These are phyloP conservation scores for Dothiorella sarmentorum DNA, from an alignment of 2,329 filamentous ascomycete genomes.

Conservation along the genomic window DNA sequence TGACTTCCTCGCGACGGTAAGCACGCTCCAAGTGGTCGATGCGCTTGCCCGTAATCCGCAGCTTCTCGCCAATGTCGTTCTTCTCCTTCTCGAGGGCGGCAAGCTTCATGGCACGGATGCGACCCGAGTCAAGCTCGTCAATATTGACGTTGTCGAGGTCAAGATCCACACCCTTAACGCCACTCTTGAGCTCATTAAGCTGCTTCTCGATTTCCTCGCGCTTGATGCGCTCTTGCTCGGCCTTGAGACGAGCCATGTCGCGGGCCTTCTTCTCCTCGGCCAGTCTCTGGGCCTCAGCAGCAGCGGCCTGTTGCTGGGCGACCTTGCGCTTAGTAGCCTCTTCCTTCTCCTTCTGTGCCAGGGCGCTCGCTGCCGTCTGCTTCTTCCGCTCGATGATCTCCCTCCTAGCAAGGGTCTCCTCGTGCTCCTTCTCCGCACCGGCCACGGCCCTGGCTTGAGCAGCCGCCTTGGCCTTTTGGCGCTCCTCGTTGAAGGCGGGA, in stretches of 20 bases:
- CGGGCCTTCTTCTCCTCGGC: constrained; percentile 91
- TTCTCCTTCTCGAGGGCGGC: constrained; percentile 96
- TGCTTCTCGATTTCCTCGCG: constrained; percentile 69
- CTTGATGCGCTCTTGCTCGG: constrained; percentile 42
- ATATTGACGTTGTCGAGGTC: constrained; percentile 86
- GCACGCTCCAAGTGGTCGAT: constrained; percentile 97
- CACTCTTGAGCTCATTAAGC: constrained; percentile 90
- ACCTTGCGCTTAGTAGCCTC: constrained; percentile 84
- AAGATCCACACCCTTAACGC: constrained; percentile 81
- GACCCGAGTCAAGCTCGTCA: constrained; percentile 57
- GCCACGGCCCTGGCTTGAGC: constrained; percentile 78
- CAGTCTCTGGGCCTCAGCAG: constrained; percentile 84
- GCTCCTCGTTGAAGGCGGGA: constrained; percentile 78
- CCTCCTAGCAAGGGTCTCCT: constrained; percentile 78
- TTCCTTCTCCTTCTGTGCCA: constrained; percentile 87
- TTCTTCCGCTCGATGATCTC: constrained; percentile 95
- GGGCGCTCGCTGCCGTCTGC: constrained; percentile 84
- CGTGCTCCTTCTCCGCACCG: constrained; percentile 89
- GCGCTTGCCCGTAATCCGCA: constrained; percentile 89
- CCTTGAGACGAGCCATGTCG: constrained; percentile 81
- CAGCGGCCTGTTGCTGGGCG: constrained; percentile 80
- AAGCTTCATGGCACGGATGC: constrained; percentile 90
- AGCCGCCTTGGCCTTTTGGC: constrained; percentile 72
- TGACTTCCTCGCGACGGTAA: constrained; percentile 90
- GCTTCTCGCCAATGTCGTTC: constrained; percentile 87